phyloP scores from a whole-genome alignment of 805 yeast genomes.

The Starmera quercuum region DNA sequence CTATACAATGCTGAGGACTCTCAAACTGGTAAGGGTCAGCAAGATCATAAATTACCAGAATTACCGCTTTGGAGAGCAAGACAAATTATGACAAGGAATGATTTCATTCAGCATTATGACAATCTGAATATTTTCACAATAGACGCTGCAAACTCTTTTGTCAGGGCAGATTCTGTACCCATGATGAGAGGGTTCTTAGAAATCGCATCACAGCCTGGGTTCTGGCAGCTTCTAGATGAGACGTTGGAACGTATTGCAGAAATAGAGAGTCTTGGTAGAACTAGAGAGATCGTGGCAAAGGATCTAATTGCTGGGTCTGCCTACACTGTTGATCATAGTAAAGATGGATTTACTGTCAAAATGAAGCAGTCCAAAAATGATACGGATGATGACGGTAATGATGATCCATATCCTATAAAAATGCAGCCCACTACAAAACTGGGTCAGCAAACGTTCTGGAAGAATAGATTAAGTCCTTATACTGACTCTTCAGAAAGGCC shows the following conservation, averaged over 20 bases:
- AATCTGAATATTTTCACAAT: slow-evolving; percentile 73
- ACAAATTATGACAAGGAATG: slow-evolving; percentile 80
- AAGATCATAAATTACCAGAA: slow-evolving; percentile 56
- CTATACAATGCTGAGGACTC: slow-evolving; percentile 39
- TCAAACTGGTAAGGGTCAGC: slow-evolving; percentile 1
- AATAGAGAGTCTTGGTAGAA: slow-evolving; percentile 71
- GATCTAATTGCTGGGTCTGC: slow-evolving; percentile 51
- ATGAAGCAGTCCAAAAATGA: slow-evolving; percentile 3
- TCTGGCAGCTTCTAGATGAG: slow-evolving; percentile 56
- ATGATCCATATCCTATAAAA: slow-evolving; percentile 15
- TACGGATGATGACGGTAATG: slow-evolving; percentile 9
- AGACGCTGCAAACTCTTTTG: slow-evolving; percentile 57
- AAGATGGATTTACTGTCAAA: slow-evolving; percentile 11
- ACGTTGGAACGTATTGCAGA: slow-evolving; percentile 63
- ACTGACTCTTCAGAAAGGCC: not conserved
- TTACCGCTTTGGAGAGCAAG: slow-evolving; percentile 79
- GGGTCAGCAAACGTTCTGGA: slow-evolving; percentile 18
- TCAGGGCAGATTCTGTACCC: slow-evolving; percentile 75
- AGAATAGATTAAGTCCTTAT: slow-evolving; percentile 10
- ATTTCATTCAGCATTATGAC: slow-evolving; percentile 69
- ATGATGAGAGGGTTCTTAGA: slow-evolving; percentile 89
- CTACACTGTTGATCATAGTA: slow-evolving; percentile 24
- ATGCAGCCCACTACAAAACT: slow-evolving; percentile 19
- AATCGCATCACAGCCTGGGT: slow-evolving; percentile 63
- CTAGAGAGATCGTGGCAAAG: slow-evolving; percentile 67